A percentile compares a stretch with the other conserved stretches of the same genome.
Evolutionary conservation across 768 basidiomycete genomes (phyloP).

Genomic region (Pluteus cervinus): DNA sequence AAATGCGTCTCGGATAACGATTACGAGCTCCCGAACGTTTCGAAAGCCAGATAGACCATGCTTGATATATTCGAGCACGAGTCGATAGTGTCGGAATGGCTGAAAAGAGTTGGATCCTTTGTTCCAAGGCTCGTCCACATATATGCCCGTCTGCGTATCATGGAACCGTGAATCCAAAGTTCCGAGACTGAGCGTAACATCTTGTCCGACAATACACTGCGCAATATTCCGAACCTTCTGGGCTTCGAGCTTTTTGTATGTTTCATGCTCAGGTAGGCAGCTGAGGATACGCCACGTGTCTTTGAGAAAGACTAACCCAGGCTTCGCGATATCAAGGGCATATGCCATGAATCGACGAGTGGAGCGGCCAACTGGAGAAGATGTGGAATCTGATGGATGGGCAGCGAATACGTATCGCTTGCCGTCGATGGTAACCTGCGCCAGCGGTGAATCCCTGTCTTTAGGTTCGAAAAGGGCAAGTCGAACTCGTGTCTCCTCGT

Average conservation of each 20-base stretch:
- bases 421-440: too few relatives aligned
- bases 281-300: not conserved
- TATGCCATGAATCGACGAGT: not conserved
- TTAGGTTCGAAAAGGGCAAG: not conserved
- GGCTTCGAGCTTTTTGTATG: not conserved
- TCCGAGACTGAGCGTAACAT: not conserved
- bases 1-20: too few relatives aligned
- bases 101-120: not conserved
- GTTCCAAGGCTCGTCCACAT: not conserved
- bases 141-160: not conserved
- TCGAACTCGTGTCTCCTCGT: not conserved
- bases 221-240: not conserved
- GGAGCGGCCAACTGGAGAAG: not conserved
- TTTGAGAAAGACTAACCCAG: not conserved
- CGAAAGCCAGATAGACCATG: not conserved
- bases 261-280: not conserved
- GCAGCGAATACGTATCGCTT: not conserved
- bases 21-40: too few relatives aligned
- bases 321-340: not conserved
- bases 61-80: not conserved
- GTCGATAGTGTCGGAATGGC: not conserved
- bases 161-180: not conserved
- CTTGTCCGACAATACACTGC: not conserved
- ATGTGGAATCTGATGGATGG: not conserved
- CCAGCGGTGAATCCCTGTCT: not conserved